Percentiles rank a stretch among this genome's conserved stretches.
These are phyloP conservation scores for Hypoxylon sp. DNA, from an alignment of 2,329 filamentous ascomycete species.

Conservation along the genomic window DNA sequence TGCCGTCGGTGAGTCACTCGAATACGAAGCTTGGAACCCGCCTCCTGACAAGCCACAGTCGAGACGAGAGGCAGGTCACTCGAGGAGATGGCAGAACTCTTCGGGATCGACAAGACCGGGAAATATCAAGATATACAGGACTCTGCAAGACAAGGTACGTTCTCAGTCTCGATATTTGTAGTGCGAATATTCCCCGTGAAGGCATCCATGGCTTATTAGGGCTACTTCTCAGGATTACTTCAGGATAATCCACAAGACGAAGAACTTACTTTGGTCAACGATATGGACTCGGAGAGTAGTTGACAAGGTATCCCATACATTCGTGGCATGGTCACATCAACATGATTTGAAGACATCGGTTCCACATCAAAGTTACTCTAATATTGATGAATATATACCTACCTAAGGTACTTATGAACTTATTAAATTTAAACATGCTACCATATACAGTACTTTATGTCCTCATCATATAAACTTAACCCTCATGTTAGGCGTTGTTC, in stretches of 20 bases:
- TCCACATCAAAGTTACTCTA: too few relatives aligned
- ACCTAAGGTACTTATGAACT: too few relatives aligned
- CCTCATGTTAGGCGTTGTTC: too few relatives aligned
- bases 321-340: background rate
- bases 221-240: slow-evolving; percentile 11
- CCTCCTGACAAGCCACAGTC: slow-evolving; percentile 20
- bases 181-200: background rate
- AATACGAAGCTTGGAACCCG: background rate
- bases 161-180: background rate
- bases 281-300: slow-evolving; percentile 11
- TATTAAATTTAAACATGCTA: too few relatives aligned
- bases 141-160: slow-evolving; percentile 31
- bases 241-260: slow-evolving; percentile 18
- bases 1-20: slow-evolving; percentile 30
- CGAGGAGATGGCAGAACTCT: slow-evolving; percentile 42
- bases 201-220: background rate
- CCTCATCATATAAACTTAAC: too few relatives aligned
- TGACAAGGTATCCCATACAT: background rate
- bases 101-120: slow-evolving; percentile 34
- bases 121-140: slow-evolving; percentile 22
- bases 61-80: slow-evolving; percentile 38
- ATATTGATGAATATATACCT: too few relatives aligned
- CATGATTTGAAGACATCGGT: background rate
- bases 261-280: slow-evolving; percentile 16
- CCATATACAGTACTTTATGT: too few relatives aligned